A percentile compares a stretch with the other conserved stretches of the same genome.
Conservation (phyloP, 768 basidiomycete species). For the Boletus reticuloceps region DNA sequence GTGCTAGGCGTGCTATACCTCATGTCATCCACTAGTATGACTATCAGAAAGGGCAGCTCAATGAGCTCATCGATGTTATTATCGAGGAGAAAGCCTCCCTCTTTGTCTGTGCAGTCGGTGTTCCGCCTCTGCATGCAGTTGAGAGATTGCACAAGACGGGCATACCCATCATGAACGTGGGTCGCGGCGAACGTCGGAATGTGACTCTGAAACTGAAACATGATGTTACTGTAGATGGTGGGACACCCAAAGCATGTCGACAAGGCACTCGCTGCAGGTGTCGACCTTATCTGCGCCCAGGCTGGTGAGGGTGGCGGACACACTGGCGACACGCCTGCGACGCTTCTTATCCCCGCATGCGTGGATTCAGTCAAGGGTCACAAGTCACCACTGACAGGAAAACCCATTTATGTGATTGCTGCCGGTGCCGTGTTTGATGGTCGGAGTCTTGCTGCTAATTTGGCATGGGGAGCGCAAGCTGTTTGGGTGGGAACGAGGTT, state of each 20-base stretch:
- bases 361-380: slow-evolving; percentile 80
- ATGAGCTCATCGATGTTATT: slow-evolving; percentile 84
- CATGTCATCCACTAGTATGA: slow-evolving; percentile 52
- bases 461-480: slow-evolving; percentile 86
- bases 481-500: slow-evolving; percentile 92
- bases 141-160: slow-evolving; percentile 81
- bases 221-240: slow-evolving; percentile 55
- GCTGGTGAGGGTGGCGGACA: slow-evolving; percentile 90
- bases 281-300: slow-evolving; percentile 93
- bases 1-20: neutral
- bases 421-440: slow-evolving; percentile 93
- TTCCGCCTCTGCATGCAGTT: slow-evolving; percentile 79
- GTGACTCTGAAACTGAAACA: neutral
- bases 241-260: slow-evolving; percentile 90
- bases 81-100: slow-evolving; percentile 86
- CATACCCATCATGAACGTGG: slow-evolving; percentile 83
- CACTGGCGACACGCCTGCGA: slow-evolving; percentile 82
- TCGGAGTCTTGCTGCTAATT: slow-evolving; percentile 79
- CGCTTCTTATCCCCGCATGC: slow-evolving; percentile 87
- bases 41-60: slow-evolving; percentile 85
- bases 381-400: slow-evolving; percentile 76
- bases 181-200: slow-evolving; percentile 11
- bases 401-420: slow-evolving; percentile 84
- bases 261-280: slow-evolving; percentile 79
- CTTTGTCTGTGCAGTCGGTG: slow-evolving; percentile 90